Base-by-base conservation (phyloP, 1,139 yeast species). In the Magnusiomyces sp. region DNA sequence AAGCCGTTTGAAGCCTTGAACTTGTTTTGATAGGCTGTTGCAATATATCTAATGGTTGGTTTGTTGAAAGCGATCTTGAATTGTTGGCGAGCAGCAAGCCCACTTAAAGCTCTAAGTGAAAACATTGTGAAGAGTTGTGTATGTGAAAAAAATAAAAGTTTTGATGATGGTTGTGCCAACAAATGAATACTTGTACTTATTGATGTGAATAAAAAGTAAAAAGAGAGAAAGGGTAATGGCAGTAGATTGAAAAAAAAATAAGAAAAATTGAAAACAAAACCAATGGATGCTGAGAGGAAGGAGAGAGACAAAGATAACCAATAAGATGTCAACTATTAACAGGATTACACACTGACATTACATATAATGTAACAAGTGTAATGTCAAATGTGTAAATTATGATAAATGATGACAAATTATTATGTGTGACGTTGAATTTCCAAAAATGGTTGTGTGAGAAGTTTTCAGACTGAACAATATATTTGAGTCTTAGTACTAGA, bases 1-100 rank as follows among this genome's bases (percentile, higher is more conserved):
- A 52, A 52, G 19, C 55, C 55, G 9, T 50, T 32, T 27, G 47
- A 29, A 27, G 55, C 53, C 41, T 46, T 42, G 47, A 45, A 46
- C 39, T 50, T 45, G 14, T 46, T 40, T 20, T 36, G 41, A 33
- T 46, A 47, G 27, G 49, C 48, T 36, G 52, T 52, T 39, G 53
- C 47, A 29, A 50, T 40, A 44, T 47, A 46, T 52, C 53, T 37
- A 17, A 45, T 17, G 37, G 50, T 37, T 29, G 36, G 38, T 39
- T 40, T 45, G 46, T 23, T 23, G 39, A 46, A 9, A n/a, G 49
- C 40, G 13, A 32, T 31, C 5, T 19, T 14, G n/a, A 43, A 13
- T 39, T 39, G 44, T 36, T 48, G 49, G 23, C 47, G 48, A 27
- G 52, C 48, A 38, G 48, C 38, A 29, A 48, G 43, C 23, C 50